These are phyloP conservation scores for Amoeboaphelidium protococcarum DNA, from an alignment of 371 early-diverging fungal species.

Conservation along the genomic window DNA sequence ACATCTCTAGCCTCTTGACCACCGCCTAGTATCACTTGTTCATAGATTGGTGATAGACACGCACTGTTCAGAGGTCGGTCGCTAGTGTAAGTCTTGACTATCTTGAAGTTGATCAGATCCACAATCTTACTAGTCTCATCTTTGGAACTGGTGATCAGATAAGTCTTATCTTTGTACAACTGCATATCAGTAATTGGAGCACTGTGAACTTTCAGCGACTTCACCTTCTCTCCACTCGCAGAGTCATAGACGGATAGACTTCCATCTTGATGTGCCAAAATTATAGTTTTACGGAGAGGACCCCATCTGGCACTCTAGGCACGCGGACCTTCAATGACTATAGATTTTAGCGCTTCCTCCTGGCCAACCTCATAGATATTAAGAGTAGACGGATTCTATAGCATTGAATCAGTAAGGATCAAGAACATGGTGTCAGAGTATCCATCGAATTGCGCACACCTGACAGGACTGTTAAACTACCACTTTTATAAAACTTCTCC, in stretches of 20 bases:
- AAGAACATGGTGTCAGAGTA: no score
- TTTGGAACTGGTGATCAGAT: constrained; percentile 89
- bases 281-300: constrained; percentile 58
- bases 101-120: constrained; percentile 52
- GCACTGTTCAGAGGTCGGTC: constrained; percentile 95
- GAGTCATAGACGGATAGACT: constrained; percentile 59
- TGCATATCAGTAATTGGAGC: constrained; percentile 74
- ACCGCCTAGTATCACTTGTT: constrained; percentile 25
- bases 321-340: constrained; percentile 36
- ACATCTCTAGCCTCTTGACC: constrained; percentile 81
- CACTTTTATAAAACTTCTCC: constrained; percentile 70
- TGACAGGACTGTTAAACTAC: constrained; percentile 71
- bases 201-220: constrained; percentile 35
- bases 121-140: constrained; percentile 81
- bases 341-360: constrained; percentile 29
- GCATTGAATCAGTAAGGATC: no score
- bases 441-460: constrained; percentile 73
- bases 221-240: constrained; percentile 30
- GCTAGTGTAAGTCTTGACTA: constrained; percentile 57
- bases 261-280: constrained; percentile 81
- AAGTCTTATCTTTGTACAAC: constrained; percentile 66
- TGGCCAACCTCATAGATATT: no score
- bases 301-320: constrained; percentile 84
- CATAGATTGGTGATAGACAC: constrained; percentile 48
- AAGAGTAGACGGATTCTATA: no score